phyloP scores from a whole-genome alignment of 2,329 filamentous ascomycete genomes.

The Diaporthe vexans region DNA sequence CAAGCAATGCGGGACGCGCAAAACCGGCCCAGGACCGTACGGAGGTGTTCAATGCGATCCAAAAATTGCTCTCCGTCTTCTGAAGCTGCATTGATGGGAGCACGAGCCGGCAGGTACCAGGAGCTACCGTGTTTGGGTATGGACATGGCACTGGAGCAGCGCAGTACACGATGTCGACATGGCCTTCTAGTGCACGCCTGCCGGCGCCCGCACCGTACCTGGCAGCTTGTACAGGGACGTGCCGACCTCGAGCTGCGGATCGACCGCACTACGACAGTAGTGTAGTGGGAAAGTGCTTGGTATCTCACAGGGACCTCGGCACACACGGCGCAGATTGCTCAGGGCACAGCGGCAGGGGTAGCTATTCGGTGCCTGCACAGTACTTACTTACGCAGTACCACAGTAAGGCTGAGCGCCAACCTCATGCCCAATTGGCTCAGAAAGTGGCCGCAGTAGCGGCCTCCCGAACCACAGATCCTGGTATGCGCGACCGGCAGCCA shows the following conservation, averaged over 20 bases:
- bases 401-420: conserved; percentile 22
- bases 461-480: conserved; percentile 6
- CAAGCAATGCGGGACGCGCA: not conserved
- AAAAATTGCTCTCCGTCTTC: not conserved
- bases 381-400: not conserved
- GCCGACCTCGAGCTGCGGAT: not conserved
- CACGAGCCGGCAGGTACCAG: conserved; percentile 13
- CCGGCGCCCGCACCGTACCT: not conserved
- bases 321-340: not conserved
- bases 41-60: not conserved
- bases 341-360: conserved; percentile 12
- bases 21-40: not conserved
- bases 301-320: conserved; percentile 11
- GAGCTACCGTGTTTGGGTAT: not conserved
- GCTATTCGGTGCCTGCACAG: not conserved
- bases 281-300: too few relatives aligned
- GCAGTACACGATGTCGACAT: conserved; percentile 25
- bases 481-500: conserved; percentile 5
- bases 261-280: not conserved
- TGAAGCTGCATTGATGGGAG: conserved; percentile 4
- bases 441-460: conserved; percentile 20
- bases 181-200: not conserved
- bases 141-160: not conserved
- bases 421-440: conserved; percentile 12
- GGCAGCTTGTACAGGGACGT: conserved; percentile 2